Percentiles rank a stretch among this genome's conserved stretches.
Evolutionary conservation across 768 basidiomycete genomes (phyloP).

Genomic region (Pleurotus tuoliensis): DNA sequence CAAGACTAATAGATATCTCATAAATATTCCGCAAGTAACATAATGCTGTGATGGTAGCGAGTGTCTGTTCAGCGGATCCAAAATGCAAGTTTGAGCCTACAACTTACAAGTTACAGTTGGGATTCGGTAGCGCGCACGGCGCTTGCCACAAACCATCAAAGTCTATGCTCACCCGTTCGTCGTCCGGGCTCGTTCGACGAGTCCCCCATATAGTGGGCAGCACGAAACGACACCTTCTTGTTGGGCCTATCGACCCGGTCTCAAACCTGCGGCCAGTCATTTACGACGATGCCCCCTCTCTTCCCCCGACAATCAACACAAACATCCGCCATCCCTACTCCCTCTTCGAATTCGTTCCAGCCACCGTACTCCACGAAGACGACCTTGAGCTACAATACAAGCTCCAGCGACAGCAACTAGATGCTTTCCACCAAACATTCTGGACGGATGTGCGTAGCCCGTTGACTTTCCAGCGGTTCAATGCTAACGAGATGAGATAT

Average conservation of each 20-base stretch:
- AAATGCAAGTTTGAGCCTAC: no score
- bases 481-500: slow-evolving; percentile 1
- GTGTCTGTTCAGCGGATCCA: no score
- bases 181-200: not conserved
- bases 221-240: slow-evolving; percentile 17
- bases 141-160: not conserved
- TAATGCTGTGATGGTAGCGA: no score
- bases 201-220: not conserved
- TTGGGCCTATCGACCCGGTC: slow-evolving; percentile 74
- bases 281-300: slow-evolving; percentile 55
- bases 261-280: slow-evolving; percentile 79
- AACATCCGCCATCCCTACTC: slow-evolving; percentile 67
- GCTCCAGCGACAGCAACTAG: slow-evolving; percentile 66
- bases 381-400: slow-evolving; percentile 65
- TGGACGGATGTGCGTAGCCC: slow-evolving; percentile 71
- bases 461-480: not conserved
- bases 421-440: slow-evolving; percentile 72
- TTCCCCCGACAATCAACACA: slow-evolving; percentile 19
- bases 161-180: not conserved
- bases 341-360: slow-evolving; percentile 59
- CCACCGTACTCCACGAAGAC: slow-evolving; percentile 25
- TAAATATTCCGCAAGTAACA: no score
- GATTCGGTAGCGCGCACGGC: no score
- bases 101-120: no score
- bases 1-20: no score